Base-by-base conservation (phyloP, 805 yeast species). In the Pichia cabralensis region DNA sequence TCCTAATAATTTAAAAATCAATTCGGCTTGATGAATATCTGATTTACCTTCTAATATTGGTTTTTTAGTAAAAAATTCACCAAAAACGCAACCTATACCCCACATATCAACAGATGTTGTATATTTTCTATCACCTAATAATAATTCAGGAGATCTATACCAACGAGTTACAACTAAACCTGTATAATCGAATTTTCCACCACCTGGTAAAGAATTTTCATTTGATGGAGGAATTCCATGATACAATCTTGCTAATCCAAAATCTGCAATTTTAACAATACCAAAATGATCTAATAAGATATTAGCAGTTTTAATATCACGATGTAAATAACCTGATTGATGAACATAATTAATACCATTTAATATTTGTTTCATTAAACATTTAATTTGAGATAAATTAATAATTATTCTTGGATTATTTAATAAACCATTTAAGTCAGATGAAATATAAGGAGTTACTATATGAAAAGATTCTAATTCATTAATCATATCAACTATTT, bases 291-390 rank as follows among this genome's bases (percentile, higher is more conserved):
- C 88, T 8, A 92, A 68, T 25, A 92, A 67, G 22, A 92, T 81
- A 49, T 92, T 92, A n/a, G 98, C 95, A 0, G 97, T 86, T 56
- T 92, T 92, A 39, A 92, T 83, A 52, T 92, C 99, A 38, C 99
- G 69, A 55, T 92, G 99, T 55, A 80, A 47, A 50, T 67, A 67
- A 43, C 71, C 57, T 44, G 58, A 47, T 30, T 53, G 60, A 58
- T 92, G 99, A 21, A 92, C 72, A 50, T 78, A 92, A 40, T 81
- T 74, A 25, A 92, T 67, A 7, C 97, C 98, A 34, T 65, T 61
- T 7, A 94, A 61, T 25, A 92, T 57, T 58, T 92, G 98, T 18
- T 54, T 47, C 77, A 85, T 71, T 36, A 92, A 69, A 48, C 92
- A 79, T 55, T 94, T 94, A 46, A 83, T 80, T 44, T 84, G 88